Percentiles rank a stretch among this genome's conserved stretches.
Conservation (phyloP, 2,329 filamentous ascomycete genomes). For the Penicillium sumatraense region DNA sequence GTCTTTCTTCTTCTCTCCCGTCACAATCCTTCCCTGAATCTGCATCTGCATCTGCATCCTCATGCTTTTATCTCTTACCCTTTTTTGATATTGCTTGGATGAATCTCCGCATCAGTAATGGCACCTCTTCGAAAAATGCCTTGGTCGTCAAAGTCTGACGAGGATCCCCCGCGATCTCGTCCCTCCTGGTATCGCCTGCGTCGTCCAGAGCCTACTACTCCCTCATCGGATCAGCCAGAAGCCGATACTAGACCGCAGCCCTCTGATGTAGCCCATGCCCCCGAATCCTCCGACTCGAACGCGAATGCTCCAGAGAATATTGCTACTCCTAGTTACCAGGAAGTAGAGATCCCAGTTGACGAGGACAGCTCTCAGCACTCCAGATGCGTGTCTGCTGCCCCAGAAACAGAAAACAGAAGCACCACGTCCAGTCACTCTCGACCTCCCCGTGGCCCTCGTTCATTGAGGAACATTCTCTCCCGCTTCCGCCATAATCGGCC, state of each 20-base stretch:
- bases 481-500: slow-evolving; percentile 15
- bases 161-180: slow-evolving; percentile 6
- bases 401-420: neutral
- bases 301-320: neutral
- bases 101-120: slow-evolving; percentile 11
- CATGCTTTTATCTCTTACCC: too few relatives aligned
- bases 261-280: neutral
- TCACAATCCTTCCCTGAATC: too few relatives aligned
- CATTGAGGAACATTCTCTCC: slow-evolving; percentile 15
- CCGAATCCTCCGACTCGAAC: neutral
- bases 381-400: neutral
- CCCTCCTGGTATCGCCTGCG: slow-evolving; percentile 15
- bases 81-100: neutral
- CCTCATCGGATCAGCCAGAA: slow-evolving; percentile 13
- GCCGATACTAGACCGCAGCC: neutral
- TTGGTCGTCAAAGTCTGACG: slow-evolving; percentile 7
- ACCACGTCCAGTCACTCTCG: neutral
- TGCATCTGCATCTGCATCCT: too few relatives aligned
- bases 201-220: slow-evolving; percentile 12
- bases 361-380: neutral
- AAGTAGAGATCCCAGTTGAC: neutral
- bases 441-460: slow-evolving; percentile 16
- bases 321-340: neutral
- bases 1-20: too few relatives aligned
- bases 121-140: slow-evolving; percentile 15